Percentiles rank a stretch among this genome's conserved stretches.
Conservation (phyloP, 805 yeast species). For the Kluyveromyces wickerhamii region DNA sequence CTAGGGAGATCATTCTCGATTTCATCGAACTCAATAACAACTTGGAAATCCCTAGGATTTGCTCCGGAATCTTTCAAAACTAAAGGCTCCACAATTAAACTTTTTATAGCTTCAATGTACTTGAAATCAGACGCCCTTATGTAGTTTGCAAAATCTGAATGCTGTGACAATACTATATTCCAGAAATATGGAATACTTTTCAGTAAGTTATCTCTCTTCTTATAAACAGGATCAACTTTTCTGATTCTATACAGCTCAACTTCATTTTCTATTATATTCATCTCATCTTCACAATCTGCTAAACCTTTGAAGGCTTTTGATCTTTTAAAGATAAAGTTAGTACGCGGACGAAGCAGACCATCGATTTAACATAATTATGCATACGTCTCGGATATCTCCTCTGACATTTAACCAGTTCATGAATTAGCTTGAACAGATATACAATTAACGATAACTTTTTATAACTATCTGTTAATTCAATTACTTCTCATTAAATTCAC, state of each 20-base stretch:
- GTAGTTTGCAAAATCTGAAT: slow-evolving; percentile 78
- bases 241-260: slow-evolving; percentile 46
- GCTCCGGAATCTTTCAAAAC: slow-evolving; percentile 27
- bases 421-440: too few species aligned
- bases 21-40: slow-evolving; percentile 51
- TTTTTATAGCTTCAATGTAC: slow-evolving; percentile 57
- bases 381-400: too few species aligned
- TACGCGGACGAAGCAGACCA: too few species aligned
- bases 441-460: too few species aligned
- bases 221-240: slow-evolving; percentile 50
- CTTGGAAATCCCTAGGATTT: slow-evolving; percentile 48
- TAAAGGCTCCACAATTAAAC: slow-evolving; percentile 53
- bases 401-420: too few species aligned
- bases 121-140: slow-evolving; percentile 69
- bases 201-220: slow-evolving; percentile 46
- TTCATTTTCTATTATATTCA: slow-evolving; percentile 52
- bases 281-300: slow-evolving; percentile 50
- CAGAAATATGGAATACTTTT: slow-evolving; percentile 66
- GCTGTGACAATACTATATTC: slow-evolving; percentile 78
- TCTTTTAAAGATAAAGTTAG: background rate
- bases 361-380: too few species aligned
- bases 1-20: slow-evolving; percentile 41
- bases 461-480: too few species aligned
- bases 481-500: too few species aligned
- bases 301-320: slow-evolving; percentile 35